Percentiles rank a stretch among this genome's conserved stretches.
Evolutionary conservation across 1,284 basidiomycete species (phyloP).

Genomic region (Pterulicium gracile): DNA sequence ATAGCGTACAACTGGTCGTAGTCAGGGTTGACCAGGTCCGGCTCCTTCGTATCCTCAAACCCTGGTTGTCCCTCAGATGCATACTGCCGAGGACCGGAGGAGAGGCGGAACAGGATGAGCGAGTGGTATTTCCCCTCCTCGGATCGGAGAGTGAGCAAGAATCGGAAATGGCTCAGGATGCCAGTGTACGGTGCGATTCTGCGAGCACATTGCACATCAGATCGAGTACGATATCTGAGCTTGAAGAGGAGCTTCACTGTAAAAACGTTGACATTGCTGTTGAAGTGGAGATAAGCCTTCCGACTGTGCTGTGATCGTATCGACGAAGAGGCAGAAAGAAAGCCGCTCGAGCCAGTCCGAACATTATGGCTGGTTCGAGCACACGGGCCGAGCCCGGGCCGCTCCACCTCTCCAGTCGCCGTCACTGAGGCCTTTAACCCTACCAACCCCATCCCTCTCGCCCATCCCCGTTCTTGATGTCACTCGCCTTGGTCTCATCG

Average conservation of each 20-base stretch:
- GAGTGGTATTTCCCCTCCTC: slow-evolving; percentile 54
- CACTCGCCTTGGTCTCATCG: no score
- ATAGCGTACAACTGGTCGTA: slow-evolving; percentile 66
- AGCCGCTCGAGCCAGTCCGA: no score
- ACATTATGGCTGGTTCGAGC: no score
- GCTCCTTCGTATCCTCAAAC: neutral
- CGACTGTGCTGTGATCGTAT: no score
- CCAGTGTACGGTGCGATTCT: slow-evolving; percentile 39
- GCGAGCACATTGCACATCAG: slow-evolving; percentile 4
- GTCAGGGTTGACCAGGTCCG: slow-evolving; percentile 6
- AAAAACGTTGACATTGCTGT: neutral
- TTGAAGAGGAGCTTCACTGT: neutral
- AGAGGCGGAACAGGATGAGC: slow-evolving; percentile 62
- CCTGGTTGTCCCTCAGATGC: neutral
- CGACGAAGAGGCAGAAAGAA: no score
- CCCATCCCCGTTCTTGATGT: no score
- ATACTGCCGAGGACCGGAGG: slow-evolving; percentile 13
- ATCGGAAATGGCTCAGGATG: slow-evolving; percentile 56
- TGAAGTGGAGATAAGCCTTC: no score
- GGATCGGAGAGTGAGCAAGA: slow-evolving; percentile 57
- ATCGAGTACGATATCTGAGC: neutral
- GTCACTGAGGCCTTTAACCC: no score
- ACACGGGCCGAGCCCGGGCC: no score
- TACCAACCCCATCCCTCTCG: no score
- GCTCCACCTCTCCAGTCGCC: no score